phyloP scores from a whole-genome alignment of 2,329 filamentous ascomycete species.

The Paecilomyces sp. region DNA sequence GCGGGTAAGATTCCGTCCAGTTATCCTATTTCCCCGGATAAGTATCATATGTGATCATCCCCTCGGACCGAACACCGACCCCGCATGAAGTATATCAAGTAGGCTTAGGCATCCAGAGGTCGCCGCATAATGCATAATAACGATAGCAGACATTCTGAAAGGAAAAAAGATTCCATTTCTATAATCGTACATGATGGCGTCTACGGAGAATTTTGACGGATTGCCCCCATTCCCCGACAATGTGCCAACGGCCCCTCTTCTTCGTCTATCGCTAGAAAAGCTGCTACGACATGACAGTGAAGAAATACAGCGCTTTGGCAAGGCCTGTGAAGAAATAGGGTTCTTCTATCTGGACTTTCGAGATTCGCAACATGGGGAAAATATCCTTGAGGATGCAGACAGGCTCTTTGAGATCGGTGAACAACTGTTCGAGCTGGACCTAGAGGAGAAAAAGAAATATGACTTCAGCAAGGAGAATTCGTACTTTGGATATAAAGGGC shows the following conservation, averaged over 20 bases:
- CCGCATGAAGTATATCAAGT: neutral
- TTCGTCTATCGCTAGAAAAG: slow-evolving; percentile 33
- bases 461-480: slow-evolving; percentile 44
- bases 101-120: neutral
- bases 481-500: slow-evolving; percentile 49
- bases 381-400: slow-evolving; percentile 38
- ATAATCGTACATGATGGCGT: neutral
- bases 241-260: slow-evolving; percentile 37
- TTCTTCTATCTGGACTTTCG: slow-evolving; percentile 52
- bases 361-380: slow-evolving; percentile 26
- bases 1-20: neutral
- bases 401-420: slow-evolving; percentile 41
- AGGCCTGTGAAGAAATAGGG: slow-evolving; percentile 42
- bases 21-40: neutral
- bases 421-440: slow-evolving; percentile 40
- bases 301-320: slow-evolving; percentile 30
- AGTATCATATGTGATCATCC: neutral
- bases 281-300: slow-evolving; percentile 26
- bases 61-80: neutral
- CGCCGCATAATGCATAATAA: neutral
- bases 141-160: neutral
- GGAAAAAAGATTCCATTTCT: neutral
- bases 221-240: slow-evolving; percentile 36
- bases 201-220: slow-evolving; percentile 14
- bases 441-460: slow-evolving; percentile 49